Conservation (phyloP, 2,329 filamentous ascomycete species). For the Cercospora berteroae region DNA sequence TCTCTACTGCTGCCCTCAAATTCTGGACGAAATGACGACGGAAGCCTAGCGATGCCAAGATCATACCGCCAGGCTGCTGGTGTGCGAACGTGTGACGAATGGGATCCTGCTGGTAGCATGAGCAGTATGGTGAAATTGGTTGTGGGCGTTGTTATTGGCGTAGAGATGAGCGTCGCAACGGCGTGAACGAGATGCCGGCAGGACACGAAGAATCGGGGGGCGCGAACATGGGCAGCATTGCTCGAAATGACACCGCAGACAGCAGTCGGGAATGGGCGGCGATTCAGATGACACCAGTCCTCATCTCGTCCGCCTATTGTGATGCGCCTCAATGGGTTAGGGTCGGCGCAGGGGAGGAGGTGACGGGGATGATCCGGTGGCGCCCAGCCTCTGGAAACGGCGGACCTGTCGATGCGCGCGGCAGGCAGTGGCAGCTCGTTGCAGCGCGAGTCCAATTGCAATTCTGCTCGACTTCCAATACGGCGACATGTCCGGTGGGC, state of each 20-base stretch:
- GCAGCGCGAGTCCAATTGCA: not conserved
- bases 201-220: too few relatives aligned
- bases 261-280: not conserved
- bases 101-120: not conserved
- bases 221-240: not conserved
- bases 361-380: not conserved
- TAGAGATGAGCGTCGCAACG: not conserved
- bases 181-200: not conserved
- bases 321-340: not conserved
- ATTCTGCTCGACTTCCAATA: not conserved
- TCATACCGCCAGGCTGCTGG: not conserved
- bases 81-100: not conserved
- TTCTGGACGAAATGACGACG: not conserved
- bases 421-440: not conserved
- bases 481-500: not conserved
- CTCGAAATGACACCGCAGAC: not conserved
- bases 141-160: not conserved
- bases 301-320: not conserved
- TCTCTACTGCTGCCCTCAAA: not conserved
- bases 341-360: not conserved
- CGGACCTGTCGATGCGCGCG: not conserved
- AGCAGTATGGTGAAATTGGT: not conserved
- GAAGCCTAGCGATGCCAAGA: not conserved
- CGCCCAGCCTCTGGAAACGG: not conserved
- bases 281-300: not conserved